Conservation (phyloP, 805 yeast genomes). For the Kodamaea leandrae region DNA sequence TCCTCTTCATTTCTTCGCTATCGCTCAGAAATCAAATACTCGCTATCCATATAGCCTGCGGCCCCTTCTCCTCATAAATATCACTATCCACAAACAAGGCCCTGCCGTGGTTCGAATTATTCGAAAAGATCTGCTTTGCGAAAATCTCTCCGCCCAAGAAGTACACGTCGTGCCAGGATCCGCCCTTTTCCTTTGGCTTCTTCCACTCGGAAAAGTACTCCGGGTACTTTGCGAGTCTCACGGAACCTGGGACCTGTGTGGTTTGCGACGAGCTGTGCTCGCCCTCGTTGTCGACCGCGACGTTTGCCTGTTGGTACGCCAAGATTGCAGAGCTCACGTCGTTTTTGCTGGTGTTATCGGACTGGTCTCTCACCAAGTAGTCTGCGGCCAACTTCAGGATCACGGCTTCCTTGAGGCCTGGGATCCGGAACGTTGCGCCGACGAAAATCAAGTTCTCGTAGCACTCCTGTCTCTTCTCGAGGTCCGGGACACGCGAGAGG, state of each 20-base stretch:
- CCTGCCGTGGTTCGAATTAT: conserved; percentile 49
- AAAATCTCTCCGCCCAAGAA: conserved; percentile 88
- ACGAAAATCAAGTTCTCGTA: conserved; percentile 79
- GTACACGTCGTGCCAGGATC: conserved; percentile 68
- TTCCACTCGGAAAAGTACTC: conserved; percentile 97
- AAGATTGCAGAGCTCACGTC: conserved; percentile 39
- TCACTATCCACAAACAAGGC: conserved; percentile 68
- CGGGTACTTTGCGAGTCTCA: conserved; percentile 68
- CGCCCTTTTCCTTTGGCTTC: conserved; percentile 44
- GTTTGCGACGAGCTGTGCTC: conserved; percentile 24
- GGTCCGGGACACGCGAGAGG: conserved; percentile 58
- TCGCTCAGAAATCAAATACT: too few relatives aligned
- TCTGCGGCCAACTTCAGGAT: conserved; percentile 55
- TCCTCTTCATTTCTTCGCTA: too few relatives aligned
- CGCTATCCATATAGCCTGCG: conserved; percentile 75
- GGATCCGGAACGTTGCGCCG: conserved; percentile 74
- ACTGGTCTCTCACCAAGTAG: conserved; percentile 44
- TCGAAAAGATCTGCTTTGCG: conserved; percentile 77
- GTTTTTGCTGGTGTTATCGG: conserved; percentile 24
- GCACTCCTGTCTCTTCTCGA: conserved; percentile 71
- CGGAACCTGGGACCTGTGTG: conserved; percentile 74
- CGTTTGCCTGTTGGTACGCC: conserved; percentile 45
- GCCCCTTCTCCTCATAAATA: conserved; percentile 76
- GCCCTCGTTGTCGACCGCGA: conserved; percentile 24
- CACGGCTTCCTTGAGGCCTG: conserved; percentile 73